phyloP scores from a whole-genome alignment of 768 basidiomycete species.

The Xerocomellus amylosporus region DNA sequence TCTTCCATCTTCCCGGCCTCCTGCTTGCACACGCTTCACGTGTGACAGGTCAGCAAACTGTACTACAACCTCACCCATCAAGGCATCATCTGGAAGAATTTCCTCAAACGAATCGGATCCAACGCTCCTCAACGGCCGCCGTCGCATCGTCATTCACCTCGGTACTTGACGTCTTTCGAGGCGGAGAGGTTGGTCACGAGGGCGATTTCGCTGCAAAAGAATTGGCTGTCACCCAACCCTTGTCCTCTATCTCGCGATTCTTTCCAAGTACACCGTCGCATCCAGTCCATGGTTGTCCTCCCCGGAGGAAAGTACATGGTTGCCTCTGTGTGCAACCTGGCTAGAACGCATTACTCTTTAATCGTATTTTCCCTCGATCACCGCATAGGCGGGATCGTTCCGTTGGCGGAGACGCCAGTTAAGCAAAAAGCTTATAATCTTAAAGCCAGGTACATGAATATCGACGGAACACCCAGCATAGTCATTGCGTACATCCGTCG shows the following conservation, averaged over 20 bases:
- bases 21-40: not conserved
- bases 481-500: constrained; percentile 53
- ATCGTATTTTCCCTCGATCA: constrained; percentile 58
- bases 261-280: constrained; percentile 32
- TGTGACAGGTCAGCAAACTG: constrained; percentile 50
- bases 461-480: constrained; percentile 45
- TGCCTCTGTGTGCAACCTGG: constrained; percentile 51
- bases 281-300: constrained; percentile 55
- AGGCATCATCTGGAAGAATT: constrained; percentile 66
- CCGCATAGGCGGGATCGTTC: constrained; percentile 36
- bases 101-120: constrained; percentile 51
- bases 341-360: constrained; percentile 46
- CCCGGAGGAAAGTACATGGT: constrained; percentile 69
- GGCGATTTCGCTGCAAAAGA: constrained; percentile 57
- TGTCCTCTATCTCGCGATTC: constrained; percentile 24
- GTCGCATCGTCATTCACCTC: constrained; percentile 43
- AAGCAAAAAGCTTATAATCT: constrained; percentile 53
- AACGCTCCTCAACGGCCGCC: constrained; percentile 62
- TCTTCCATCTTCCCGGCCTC: not conserved
- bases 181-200: constrained; percentile 59
- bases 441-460: constrained; percentile 58
- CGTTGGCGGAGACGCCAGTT: constrained; percentile 50
- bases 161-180: constrained; percentile 35
- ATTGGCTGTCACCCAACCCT: constrained; percentile 49
- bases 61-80: constrained; percentile 66